Base-by-base conservation (phyloP, 768 basidiomycete genomes). In the Solioccasus polychromus region DNA sequence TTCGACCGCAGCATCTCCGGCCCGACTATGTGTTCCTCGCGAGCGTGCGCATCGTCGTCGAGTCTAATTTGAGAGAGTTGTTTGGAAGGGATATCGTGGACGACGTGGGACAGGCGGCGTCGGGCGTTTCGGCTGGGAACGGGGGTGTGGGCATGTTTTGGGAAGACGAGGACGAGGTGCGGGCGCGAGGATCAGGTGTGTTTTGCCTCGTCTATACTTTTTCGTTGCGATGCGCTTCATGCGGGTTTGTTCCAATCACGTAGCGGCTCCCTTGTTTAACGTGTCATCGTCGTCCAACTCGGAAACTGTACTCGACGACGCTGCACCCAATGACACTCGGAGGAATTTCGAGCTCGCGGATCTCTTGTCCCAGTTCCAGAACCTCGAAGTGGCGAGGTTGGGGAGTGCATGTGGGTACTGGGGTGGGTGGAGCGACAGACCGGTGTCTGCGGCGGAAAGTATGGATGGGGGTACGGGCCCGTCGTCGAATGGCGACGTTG, bases 21-120 rank as follows among this genome's bases (percentile, higher is more conserved):
- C 75, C 75, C 0, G 79, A 82, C 52, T 82, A 79, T 59, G 62
- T 65, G 2, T 81, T 69, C 60, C 71, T 81, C 11, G 68, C 76
- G 3, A 73, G 76, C 12, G 77, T 68, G 8, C 71, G 80, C 11
- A 62, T 73, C 19, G 63, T 79, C 9, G 67, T 81, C 14, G 79
- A 82, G 52, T 67, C 70, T 25, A 82, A 80, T 47, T 43, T 81
- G 47, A 67, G 62, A 10, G 76, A 77, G 10, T 40, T 68, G 4
- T 65, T 71, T 23, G 52, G 44, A 5, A 22, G 15, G 1, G 42
- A 28, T 24, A 14, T 32, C 31, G 15, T 3, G 9, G 34, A 45
- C n/a, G 17, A 31, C 22, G 35, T 15, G 1, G 48, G 42, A n/a
- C 17, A 5, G 11, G 3, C 26, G 12, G 25, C 24, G n/a, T 28